Percentiles rank a stretch among this genome's conserved stretches.
Evolutionary conservation across 352 stramenopile species (phyloP).

Genomic region (Phytophthora foliorum): DNA sequence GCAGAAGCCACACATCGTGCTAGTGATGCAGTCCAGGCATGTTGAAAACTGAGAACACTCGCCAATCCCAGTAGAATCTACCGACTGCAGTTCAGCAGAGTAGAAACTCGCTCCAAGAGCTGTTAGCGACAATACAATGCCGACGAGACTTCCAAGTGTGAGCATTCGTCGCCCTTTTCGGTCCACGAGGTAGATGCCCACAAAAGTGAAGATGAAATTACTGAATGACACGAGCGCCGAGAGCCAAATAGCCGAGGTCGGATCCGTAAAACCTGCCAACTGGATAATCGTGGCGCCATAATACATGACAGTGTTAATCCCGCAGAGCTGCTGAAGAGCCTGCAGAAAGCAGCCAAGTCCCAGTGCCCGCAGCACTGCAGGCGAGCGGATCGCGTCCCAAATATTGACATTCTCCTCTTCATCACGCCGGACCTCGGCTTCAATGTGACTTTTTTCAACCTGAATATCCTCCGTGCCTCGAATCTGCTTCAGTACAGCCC

Average conservation of each 20-base stretch:
- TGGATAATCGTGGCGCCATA: constrained; percentile 88
- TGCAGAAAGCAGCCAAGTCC: constrained; percentile 62
- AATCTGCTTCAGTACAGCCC: constrained; percentile 55
- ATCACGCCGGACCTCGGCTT: constrained; percentile 54
- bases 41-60: constrained; percentile 53
- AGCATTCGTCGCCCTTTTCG: constrained; percentile 34
- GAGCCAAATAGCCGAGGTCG: constrained; percentile 82
- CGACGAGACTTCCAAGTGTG: constrained; percentile 38
- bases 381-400: constrained; percentile 44
- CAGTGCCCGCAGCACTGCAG: constrained; percentile 39
- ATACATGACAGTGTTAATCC: constrained; percentile 93
- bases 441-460: constrained; percentile 64
- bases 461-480: constrained; percentile 64
- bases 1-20: constrained; percentile 57
- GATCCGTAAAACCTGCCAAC: constrained; percentile 79
- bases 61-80: constrained; percentile 28
- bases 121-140: constrained; percentile 33
- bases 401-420: constrained; percentile 40
- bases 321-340: constrained; percentile 66
- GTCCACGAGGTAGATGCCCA: constrained; percentile 45
- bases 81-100: constrained; percentile 34
- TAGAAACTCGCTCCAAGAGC: constrained; percentile 44
- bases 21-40: constrained; percentile 81
- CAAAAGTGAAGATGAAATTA: constrained; percentile 53
- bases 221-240: constrained; percentile 67